These are phyloP conservation scores for Aeminium ludgeri DNA, from an alignment of 495 filamentous ascomycete species.

Conservation along the genomic window DNA sequence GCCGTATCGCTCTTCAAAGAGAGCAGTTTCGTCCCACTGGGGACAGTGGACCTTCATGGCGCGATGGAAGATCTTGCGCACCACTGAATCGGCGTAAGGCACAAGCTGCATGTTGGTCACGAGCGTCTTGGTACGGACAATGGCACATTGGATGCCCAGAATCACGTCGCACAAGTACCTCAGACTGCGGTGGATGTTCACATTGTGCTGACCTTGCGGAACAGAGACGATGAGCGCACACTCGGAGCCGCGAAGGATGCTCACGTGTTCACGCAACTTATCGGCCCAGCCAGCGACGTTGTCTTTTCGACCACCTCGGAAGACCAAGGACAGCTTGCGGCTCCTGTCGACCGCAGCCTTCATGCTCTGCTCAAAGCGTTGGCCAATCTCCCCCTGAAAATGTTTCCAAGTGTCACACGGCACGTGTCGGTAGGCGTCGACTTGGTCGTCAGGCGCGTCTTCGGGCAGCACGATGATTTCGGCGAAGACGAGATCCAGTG, in stretches of 20 bases:
- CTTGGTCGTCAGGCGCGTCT: background rate
- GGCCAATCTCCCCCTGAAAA: background rate
- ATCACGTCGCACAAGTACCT: background rate
- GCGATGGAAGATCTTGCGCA: background rate
- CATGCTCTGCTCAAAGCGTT: too few relatives aligned
- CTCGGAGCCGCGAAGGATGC: background rate
- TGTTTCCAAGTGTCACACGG: background rate
- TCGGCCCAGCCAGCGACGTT: background rate
- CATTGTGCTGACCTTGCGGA: background rate
- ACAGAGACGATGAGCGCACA: background rate
- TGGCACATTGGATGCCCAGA: slow-evolving; percentile 2
- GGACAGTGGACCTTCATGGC: background rate
- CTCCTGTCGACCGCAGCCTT: too few relatives aligned
- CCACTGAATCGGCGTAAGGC: background rate
- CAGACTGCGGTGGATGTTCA: background rate
- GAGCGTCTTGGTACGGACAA: background rate
- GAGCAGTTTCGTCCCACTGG: background rate
- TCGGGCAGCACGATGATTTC: background rate
- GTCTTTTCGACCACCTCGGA: too few relatives aligned
- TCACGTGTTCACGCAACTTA: background rate
- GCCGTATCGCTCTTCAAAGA: background rate
- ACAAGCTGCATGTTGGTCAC: background rate
- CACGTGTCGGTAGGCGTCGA: background rate
- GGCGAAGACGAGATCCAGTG: background rate
- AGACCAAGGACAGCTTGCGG: too few relatives aligned